Percentiles rank a stretch among this genome's conserved stretches.
phyloP scores from a whole-genome alignment of 2,329 filamentous ascomycete genomes.

The Chaetomiaceae sp. region DNA sequence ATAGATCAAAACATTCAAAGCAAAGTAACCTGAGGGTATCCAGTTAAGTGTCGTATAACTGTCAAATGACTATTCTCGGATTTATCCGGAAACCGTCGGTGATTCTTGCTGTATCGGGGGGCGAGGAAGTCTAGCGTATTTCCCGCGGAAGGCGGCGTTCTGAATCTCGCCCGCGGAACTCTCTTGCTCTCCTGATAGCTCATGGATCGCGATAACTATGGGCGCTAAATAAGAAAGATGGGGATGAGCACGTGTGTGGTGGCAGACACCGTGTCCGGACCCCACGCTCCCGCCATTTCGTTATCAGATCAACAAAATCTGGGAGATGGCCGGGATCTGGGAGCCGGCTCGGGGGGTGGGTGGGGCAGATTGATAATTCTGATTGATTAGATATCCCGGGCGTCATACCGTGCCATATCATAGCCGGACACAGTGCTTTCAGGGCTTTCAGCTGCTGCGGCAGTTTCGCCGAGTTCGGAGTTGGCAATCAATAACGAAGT shows the following conservation, averaged over 20 bases:
- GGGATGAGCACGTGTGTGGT: not conserved
- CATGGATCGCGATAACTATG: too few species aligned
- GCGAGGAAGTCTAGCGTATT: too few species aligned
- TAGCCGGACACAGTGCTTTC: conserved; percentile 12
- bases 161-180: too few species aligned
- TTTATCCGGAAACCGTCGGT: too few species aligned
- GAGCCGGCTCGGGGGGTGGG: not conserved
- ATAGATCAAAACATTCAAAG: too few species aligned
- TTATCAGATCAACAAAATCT: conserved; percentile 13
- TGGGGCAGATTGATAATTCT: conserved; percentile 29
- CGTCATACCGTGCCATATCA: conserved; percentile 18
- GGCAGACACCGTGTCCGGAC: not conserved
- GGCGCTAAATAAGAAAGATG: not conserved
- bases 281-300: not conserved
- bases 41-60: too few species aligned
- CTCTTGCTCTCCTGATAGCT: too few species aligned
- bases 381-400: conserved; percentile 28
- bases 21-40: too few species aligned
- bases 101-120: too few species aligned
- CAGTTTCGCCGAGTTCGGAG: conserved; percentile 22
- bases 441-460: not conserved
- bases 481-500: not conserved
- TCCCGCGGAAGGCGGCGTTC: too few species aligned
- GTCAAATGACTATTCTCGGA: too few species aligned
- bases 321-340: not conserved